A percentile compares a stretch with the other conserved stretches of the same genome.
These are phyloP conservation scores for Rosellinia necatrix DNA, from an alignment of 2,329 filamentous ascomycete genomes.

Conservation along the genomic window DNA sequence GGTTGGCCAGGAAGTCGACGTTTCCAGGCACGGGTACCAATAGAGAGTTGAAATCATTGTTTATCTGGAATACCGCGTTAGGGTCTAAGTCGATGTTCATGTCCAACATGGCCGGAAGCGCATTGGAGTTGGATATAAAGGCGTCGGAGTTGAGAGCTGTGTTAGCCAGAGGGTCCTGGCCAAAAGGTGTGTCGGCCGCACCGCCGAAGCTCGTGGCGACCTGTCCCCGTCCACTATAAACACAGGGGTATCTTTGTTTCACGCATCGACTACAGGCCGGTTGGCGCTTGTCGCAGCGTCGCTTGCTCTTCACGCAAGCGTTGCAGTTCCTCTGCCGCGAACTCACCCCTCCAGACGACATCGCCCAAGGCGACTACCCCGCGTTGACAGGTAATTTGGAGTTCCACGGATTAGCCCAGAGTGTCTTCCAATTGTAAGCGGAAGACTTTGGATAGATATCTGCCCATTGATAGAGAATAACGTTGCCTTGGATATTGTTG, in stretches of 20 bases:
- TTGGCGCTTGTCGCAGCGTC: constrained; percentile 52
- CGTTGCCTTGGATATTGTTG: neutral
- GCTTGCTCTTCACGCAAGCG: constrained; percentile 53
- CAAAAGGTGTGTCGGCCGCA: constrained; percentile 41
- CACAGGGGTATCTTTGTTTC: constrained; percentile 48
- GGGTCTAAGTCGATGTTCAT: constrained; percentile 9
- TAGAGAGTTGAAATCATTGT: constrained; percentile 23
- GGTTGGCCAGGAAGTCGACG: constrained; percentile 5
- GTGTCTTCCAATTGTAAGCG: too few relatives aligned
- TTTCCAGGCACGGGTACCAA: constrained; percentile 18
- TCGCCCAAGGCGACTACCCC: constrained; percentile 2
- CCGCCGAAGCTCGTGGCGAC: constrained; percentile 8
- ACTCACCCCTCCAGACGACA: constrained; percentile 17
- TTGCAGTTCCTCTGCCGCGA: constrained; percentile 59
- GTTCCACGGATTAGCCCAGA: neutral
- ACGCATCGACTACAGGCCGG: constrained; percentile 50
- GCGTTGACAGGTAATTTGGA: too few relatives aligned
- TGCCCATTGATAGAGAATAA: too few relatives aligned
- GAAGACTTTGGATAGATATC: too few relatives aligned
- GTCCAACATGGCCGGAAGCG: constrained; percentile 8
- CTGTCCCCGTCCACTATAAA: constrained; percentile 40
- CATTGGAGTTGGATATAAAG: constrained; percentile 11
- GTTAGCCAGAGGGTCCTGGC: constrained; percentile 40
- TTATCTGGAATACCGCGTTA: constrained; percentile 20
- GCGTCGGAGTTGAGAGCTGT: constrained; percentile 35